phyloP scores from a whole-genome alignment of 306 rosid genomes.

The Quercus glauca region DNA sequence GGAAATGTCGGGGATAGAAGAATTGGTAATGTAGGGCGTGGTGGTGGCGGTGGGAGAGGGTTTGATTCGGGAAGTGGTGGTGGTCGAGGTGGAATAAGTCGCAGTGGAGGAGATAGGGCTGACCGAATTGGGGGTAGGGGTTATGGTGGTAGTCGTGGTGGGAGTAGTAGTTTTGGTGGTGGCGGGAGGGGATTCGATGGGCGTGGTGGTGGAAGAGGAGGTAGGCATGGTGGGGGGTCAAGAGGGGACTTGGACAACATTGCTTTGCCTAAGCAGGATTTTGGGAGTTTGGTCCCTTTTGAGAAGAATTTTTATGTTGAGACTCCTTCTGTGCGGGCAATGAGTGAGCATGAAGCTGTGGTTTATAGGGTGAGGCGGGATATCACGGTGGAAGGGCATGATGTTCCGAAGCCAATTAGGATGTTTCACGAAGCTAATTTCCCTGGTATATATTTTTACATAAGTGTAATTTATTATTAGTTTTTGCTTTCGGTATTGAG shows the following conservation, averaged over 20 bases:
- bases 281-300: slow-evolving; percentile 75
- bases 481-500: not conserved
- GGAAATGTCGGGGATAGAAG: slow-evolving; percentile 28
- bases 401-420: slow-evolving; percentile 72
- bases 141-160: slow-evolving; percentile 43
- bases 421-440: slow-evolving; percentile 71
- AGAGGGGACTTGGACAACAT: slow-evolving; percentile 75
- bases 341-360: slow-evolving; percentile 70
- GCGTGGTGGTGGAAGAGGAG: slow-evolving; percentile 54
- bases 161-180: slow-evolving; percentile 17
- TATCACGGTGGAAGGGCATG: slow-evolving; percentile 83
- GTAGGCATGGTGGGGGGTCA: slow-evolving; percentile 60
- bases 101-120: slow-evolving; percentile 23
- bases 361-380: slow-evolving; percentile 60
- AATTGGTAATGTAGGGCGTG: slow-evolving; percentile 22
- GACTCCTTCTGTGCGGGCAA: slow-evolving; percentile 52
- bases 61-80: no score
- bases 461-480: not conserved
- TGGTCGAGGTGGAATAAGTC: not conserved
- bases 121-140: slow-evolving; percentile 38
- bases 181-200: slow-evolving; percentile 32
- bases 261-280: slow-evolving; percentile 75
- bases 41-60: slow-evolving; percentile 21
- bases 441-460: slow-evolving; percentile 58
- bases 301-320: slow-evolving; percentile 82